Base-by-base conservation (phyloP, 2,329 filamentous ascomycete species). In the Botrytis sinoallii region DNA sequence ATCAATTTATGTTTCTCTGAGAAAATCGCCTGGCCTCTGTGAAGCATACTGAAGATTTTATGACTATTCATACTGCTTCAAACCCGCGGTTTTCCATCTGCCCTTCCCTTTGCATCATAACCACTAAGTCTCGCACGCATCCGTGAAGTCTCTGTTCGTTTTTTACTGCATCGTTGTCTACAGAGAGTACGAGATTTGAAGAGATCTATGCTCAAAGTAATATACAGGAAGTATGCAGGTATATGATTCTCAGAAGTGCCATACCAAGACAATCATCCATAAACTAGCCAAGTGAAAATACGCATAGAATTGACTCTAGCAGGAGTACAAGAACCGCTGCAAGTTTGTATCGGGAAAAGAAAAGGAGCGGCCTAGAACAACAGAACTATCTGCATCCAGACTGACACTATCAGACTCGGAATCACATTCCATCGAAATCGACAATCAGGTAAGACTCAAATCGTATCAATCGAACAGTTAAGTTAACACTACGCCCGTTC, bases 51-150 rank as follows among this genome's bases (percentile, higher is more conserved):
- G 14, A 16, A n/a, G 6, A 8, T 25, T n/a, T n/a, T 40, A 9
- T 18, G 22, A 61, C n/a, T 35, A 61, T 61, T 40, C 12, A 22
- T 40, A 22, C 10, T 18, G 0, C 6, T 22, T 40, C 22, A 38
- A 61, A 61, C 3, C 5, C 12, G 4, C 1, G 32, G 22, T 38
- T 3, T 3, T n/a, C 20, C 8, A 16, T 1, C 22, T 16, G 0
- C 14, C 32, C 22, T 16, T 14, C 12, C 2, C 35, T 7, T 38
- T 61, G 6, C 6, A 25, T 40, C 0, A 40, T 61, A 25, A 1
- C 6, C 59, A 61, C 22, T 4, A 25, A 60, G 22, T 12, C 35
- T 40, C 6, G 3, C 59, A 16, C 3, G 6, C 4, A 16, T 55
- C 32, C n/a, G 52, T 29, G n/a, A 57, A 29, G n/a, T 9, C 12